Conservation (phyloP, 257 asterid species). For the Jasminum sambac region DNA sequence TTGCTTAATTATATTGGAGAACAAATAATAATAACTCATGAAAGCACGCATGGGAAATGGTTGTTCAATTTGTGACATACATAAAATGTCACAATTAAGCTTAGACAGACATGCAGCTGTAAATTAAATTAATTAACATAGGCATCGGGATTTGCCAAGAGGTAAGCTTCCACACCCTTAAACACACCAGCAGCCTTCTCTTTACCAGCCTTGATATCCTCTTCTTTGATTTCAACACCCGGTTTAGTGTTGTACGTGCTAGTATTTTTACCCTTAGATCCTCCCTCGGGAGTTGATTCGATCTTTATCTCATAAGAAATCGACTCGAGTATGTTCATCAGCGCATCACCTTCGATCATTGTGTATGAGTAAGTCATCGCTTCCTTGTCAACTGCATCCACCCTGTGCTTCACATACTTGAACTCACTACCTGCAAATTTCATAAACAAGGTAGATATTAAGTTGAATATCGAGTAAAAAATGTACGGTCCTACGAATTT, state of each 20-base stretch:
- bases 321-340: conserved; percentile 25
- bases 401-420: conserved; percentile 24
- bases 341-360: conserved; percentile 25
- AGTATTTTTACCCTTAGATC: conserved; percentile 15
- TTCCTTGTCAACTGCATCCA: conserved; percentile 27
- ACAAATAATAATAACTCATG: not conserved
- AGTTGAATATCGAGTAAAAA: not conserved
- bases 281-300: conserved; percentile 29
- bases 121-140: not conserved
- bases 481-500: not conserved
- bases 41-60: not conserved
- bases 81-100: too few species aligned
- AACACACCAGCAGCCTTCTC: conserved; percentile 21
- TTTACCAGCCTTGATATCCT: conserved; percentile 29
- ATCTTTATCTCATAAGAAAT: conserved; percentile 25
- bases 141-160: conserved; percentile 30
- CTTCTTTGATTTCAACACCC: conserved; percentile 24
- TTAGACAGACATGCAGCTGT: too few species aligned
- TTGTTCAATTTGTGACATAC: not conserved
- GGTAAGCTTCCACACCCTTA: conserved; percentile 37
- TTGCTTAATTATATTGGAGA: not conserved
- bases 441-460: not conserved
- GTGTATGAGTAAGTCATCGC: conserved; percentile 9
- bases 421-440: not conserved
- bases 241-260: conserved; percentile 14